Conservation (phyloP, 805 yeast genomes). For the Candida chauliodis region DNA sequence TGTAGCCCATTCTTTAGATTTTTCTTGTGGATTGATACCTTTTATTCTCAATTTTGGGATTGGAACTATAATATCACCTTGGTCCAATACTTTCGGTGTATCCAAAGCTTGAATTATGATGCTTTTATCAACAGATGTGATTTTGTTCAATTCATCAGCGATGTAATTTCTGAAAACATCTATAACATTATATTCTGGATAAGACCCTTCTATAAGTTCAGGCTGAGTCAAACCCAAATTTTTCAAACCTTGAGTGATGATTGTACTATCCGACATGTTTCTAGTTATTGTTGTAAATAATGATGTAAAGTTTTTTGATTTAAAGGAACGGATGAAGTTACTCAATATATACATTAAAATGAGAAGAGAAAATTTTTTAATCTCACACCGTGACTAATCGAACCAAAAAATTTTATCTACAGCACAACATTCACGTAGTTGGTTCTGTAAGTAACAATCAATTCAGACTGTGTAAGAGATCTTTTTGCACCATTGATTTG, state of each 20-base stretch:
- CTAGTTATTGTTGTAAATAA: conserved; percentile 1
- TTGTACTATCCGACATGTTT: conserved; percentile 17
- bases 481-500: too few relatives aligned
- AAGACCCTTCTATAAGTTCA: conserved; percentile 47
- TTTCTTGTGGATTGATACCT: conserved; percentile 77
- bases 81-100: conserved; percentile 78
- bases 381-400: conserved; percentile 1
- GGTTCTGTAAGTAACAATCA: too few relatives aligned
- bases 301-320: conserved; percentile 2
- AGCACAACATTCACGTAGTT: too few relatives aligned
- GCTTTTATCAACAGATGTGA: conserved; percentile 67
- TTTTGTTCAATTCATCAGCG: conserved; percentile 66
- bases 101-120: conserved; percentile 84
- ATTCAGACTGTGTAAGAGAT: too few relatives aligned
- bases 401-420: not conserved
- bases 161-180: conserved; percentile 90
- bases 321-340: not conserved
- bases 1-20: conserved; percentile 68
- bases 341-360: conserved; percentile 5
- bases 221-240: conserved; percentile 43
- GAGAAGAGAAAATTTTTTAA: conserved; percentile 5
- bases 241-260: conserved; percentile 32
- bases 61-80: conserved; percentile 91
- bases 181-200: conserved; percentile 74
- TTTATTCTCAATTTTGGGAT: conserved; percentile 80